Conservation (phyloP, 257 asterid genomes). For the Solanum virginianum region DNA sequence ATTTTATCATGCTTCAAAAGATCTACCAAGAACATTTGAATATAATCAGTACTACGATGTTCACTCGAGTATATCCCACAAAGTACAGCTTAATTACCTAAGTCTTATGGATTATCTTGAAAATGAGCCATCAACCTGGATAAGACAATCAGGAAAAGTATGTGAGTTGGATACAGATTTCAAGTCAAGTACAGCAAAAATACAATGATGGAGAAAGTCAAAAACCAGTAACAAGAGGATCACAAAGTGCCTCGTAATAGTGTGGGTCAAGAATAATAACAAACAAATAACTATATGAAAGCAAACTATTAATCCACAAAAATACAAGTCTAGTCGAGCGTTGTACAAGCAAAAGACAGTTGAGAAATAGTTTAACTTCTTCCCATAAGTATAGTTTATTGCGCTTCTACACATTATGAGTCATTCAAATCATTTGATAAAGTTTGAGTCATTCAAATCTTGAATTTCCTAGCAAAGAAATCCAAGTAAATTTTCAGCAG, state of each 20-base stretch:
- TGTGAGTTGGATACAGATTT: not conserved
- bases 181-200: not conserved
- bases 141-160: too few species aligned
- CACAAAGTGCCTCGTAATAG: not conserved
- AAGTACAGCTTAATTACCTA: too few species aligned
- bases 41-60: too few species aligned
- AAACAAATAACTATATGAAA: not conserved
- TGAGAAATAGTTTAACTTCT: not conserved
- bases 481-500: not conserved
- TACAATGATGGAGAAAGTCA: not conserved
- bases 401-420: not conserved
- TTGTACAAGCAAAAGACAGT: not conserved
- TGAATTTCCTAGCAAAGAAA: not conserved
- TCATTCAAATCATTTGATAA: not conserved
- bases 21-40: too few species aligned
- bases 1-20: too few species aligned
- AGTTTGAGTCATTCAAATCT: not conserved
- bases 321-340: not conserved
- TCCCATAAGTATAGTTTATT: not conserved
- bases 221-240: not conserved
- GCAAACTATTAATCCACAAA: not conserved
- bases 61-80: too few species aligned
- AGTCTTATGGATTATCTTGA: too few species aligned
- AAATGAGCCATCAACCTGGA: too few species aligned
- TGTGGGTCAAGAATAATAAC: not conserved